A percentile compares a stretch with the other conserved stretches of the same genome.
Evolutionary conservation across 1,139 yeast species (phyloP).

Genomic region (Candida tunisiensis): DNA sequence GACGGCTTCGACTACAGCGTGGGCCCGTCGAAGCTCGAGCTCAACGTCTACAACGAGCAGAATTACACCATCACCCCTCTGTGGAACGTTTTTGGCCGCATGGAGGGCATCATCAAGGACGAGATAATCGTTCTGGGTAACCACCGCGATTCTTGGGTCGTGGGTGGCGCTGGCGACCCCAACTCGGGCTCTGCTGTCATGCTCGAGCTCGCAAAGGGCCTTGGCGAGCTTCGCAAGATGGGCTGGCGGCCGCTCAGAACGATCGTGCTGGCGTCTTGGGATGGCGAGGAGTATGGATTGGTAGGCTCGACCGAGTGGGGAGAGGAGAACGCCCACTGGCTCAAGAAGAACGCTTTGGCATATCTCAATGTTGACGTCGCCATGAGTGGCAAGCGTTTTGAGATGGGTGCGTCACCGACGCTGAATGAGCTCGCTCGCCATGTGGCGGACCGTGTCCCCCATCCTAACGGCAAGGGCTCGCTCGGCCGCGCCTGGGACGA

Average conservation of each 20-base stretch:
- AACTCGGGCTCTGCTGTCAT: constrained; percentile 47
- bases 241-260: constrained; percentile 56
- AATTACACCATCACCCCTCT: constrained; percentile 42
- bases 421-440: constrained; percentile 3
- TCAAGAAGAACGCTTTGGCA: constrained; percentile 34
- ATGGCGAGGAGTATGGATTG: constrained; percentile 56
- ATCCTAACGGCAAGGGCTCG: constrained; percentile 4
- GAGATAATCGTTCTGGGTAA: constrained; percentile 47
- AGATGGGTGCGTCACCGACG: constrained; percentile 34
- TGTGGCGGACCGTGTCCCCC: constrained; percentile 6
- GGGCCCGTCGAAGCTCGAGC: constrained; percentile 41
- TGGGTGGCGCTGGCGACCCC: constrained; percentile 60
- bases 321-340: constrained; percentile 29
- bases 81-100: constrained; percentile 38
- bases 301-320: constrained; percentile 59
- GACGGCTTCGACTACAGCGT: constrained; percentile 32
- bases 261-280: constrained; percentile 46
- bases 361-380: constrained; percentile 52
- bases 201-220: constrained; percentile 39
- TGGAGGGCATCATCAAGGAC: constrained; percentile 28
- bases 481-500: constrained; percentile 9
- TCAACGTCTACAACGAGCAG: constrained; percentile 38
- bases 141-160: constrained; percentile 63
- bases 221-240: constrained; percentile 27
- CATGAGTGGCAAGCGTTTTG: constrained; percentile 32